Base-by-base conservation (phyloP, 768 basidiomycete species). In the Kwoniella sp. region DNA sequence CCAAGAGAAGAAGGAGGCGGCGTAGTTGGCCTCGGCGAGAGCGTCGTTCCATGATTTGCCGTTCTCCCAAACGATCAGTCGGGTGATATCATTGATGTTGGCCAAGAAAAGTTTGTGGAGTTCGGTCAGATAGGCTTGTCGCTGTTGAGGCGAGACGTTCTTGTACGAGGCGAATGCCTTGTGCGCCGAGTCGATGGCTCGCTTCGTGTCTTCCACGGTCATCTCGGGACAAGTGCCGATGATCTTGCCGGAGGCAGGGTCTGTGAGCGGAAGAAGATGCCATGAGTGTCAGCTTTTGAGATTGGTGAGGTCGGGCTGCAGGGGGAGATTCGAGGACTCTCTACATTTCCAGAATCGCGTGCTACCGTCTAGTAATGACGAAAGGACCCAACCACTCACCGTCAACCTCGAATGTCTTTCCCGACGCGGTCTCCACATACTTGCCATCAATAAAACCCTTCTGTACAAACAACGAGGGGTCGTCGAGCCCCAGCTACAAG, bases 11-110 rank as follows among this genome's bases (percentile, higher is more conserved):
- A 67, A 78, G 55, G 63, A 69, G 26, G 73, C 66, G 66, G 60
- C 70, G 73, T 99, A 99, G 0, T 83, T 74, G 71, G 88, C 88
- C 82, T 99, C 95, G 26, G 89, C 88, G 87, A 91, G 90, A 37
- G 86, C 90, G 70, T 97, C 93, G 0, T 84, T 82, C 50, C 96
- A 82, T 8, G 93, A 85, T 82, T 98, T 99, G 37, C 96, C 96
- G 75, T 99, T 99, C 83, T 99, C 96, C 65, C 89, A 77, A 57
- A 91, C 92, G 70, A 96, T 91, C 64, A 99, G 86, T 50, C 90
- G 86, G 2, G 87, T 87, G 38, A 99, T 83, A 78, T 99, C 96
- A 37, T 96, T 92, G 37, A 87, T 83, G 78, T 96, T 86, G 74
- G 91, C 87, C 70, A 86, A 84, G 89, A 95, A 89, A 59, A 95